These are phyloP conservation scores for Ceratorhiza oryzae-sativae DNA, from an alignment of 1,284 basidiomycete genomes.

Conservation along the genomic window DNA sequence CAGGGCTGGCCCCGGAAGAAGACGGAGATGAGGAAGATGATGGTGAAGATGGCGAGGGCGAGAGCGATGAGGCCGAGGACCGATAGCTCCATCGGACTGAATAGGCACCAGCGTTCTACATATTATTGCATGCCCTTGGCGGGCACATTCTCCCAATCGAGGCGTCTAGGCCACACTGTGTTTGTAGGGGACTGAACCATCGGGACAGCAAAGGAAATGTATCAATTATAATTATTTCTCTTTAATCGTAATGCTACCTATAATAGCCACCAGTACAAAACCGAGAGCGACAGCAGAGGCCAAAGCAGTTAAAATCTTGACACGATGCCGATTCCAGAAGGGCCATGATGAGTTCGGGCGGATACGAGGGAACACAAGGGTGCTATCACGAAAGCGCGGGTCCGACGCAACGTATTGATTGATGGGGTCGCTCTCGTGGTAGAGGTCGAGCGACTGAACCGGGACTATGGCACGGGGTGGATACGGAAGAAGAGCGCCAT, in stretches of 20 bases:
- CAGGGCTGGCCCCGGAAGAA: conserved; percentile 54
- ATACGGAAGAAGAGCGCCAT: conserved; percentile 11
- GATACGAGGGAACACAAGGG: conserved; percentile 37
- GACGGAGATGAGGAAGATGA: conserved; percentile 53
- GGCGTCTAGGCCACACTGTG: conserved; percentile 5
- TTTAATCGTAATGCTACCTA: conserved; percentile 36
- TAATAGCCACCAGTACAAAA: conserved; percentile 29
- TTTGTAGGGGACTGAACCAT: conserved; percentile 22
- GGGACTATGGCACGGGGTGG: conserved; percentile 26
- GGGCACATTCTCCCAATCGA: not conserved
- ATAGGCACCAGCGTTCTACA: conserved; percentile 4
- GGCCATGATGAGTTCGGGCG: conserved; percentile 27
- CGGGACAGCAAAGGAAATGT: conserved; percentile 10
- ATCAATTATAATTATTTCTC: conserved; percentile 39
- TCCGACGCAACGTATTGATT: conserved; percentile 36
- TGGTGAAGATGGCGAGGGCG: conserved; percentile 49
- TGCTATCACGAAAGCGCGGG: conserved; percentile 38
- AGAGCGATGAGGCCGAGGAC: conserved; percentile 44
- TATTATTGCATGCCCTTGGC: conserved; percentile 7
- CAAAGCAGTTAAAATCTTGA: conserved; percentile 23
- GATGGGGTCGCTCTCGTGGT: conserved; percentile 29
- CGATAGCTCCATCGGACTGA: conserved; percentile 47
- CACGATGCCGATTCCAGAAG: conserved; percentile 27
- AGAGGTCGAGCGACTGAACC: not conserved
- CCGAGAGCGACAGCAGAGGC: conserved; percentile 24